Base-by-base conservation (phyloP, 495 filamentous ascomycete species). In the Aspergillus olivimuriae region DNA sequence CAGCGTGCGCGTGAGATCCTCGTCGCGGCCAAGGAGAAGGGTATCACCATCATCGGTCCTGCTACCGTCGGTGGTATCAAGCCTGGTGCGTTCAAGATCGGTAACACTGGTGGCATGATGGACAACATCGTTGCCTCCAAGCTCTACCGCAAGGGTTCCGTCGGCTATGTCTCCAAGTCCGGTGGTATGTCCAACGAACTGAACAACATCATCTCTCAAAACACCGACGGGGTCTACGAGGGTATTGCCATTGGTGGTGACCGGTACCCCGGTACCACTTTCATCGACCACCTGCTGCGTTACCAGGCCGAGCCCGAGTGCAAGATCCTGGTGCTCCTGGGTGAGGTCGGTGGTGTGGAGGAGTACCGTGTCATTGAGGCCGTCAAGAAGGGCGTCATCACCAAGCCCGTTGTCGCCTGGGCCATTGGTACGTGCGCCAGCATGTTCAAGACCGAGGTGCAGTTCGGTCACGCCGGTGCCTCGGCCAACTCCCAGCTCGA, bases 31-130 rank as follows among this genome's bases (percentile, higher is more conserved):
- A 76, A 89, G 71, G 89, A 95, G 80, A 98, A 96, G 81, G 91
- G 91, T 39, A 87, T 98, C 65, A 96, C 90, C 58, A 98, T 98
- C 70, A 95, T 98, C 60, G 92, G 92, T 43, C 92, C 92, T 48
- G 92, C 92, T 46, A 98, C 92, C 43, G 92, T 98, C 50, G 92
- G 92, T 81, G 92, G 92, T 60, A 96, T 98, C 77, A 98, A 98
- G 80, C 92, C 92, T 47, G 94, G 92, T 69, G 83, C 86, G 61
- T 98, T 86, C 82, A 98, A 97, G 82, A 98, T 98, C 51, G 92
- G 92, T 68, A 98, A 98, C 79, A 98, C 92, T 50, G 92, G 92
- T 80, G 92, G 92, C 69, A 98, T 98, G 92, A 98, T 98, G 92
- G 92, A 98, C 80, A 98, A 98, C 80, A 98, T 98, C 58, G 92